phyloP scores from a whole-genome alignment of 1,139 yeast species.

The Taphrina deformans region DNA sequence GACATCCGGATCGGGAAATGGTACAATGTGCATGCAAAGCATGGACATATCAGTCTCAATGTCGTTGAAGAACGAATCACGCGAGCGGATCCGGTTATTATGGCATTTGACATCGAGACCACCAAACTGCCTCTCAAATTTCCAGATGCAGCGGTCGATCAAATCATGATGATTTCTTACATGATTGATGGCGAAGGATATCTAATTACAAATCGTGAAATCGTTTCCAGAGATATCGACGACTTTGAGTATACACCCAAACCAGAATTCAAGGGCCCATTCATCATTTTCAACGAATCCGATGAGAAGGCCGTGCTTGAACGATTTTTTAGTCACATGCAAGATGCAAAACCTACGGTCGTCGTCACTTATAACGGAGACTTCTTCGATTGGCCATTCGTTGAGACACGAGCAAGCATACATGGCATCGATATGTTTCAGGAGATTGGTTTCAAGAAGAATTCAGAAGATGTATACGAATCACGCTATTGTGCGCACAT shows the following conservation, averaged over 20 bases:
- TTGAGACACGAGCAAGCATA: slow-evolving; percentile 77
- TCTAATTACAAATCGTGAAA: slow-evolving; percentile 88
- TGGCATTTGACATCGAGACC: slow-evolving; percentile 97
- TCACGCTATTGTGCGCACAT: slow-evolving; percentile 91
- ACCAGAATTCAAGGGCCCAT: slow-evolving; percentile 90
- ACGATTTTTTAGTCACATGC: slow-evolving; percentile 83
- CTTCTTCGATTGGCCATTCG: slow-evolving; percentile 98
- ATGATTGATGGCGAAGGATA: slow-evolving; percentile 98
- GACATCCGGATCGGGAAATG: slow-evolving; percentile 90
- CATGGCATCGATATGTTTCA: slow-evolving; percentile 88
- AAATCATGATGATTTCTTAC: slow-evolving; percentile 97
- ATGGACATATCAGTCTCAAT: slow-evolving; percentile 56
- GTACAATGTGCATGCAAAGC: slow-evolving; percentile 75
- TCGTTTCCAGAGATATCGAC: slow-evolving; percentile 89
- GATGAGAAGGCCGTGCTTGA: slow-evolving; percentile 74
- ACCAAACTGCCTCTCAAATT: slow-evolving; percentile 94
- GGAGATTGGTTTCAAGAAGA: slow-evolving; percentile 91
- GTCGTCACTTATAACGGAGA: slow-evolving; percentile 98
- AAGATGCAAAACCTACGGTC: slow-evolving; percentile 87
- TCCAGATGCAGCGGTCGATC: slow-evolving; percentile 91
- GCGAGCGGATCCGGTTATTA: slow-evolving; percentile 94
- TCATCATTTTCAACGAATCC: slow-evolving; percentile 84
- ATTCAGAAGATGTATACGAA: slow-evolving; percentile 87
- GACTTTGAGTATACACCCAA: slow-evolving; percentile 97
- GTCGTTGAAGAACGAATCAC: slow-evolving; percentile 77